Evolutionary conservation across 345 rosid species (phyloP), one percentile per base, ranked within the genome.

Genomic region (Eutrema japonicum): DNA sequence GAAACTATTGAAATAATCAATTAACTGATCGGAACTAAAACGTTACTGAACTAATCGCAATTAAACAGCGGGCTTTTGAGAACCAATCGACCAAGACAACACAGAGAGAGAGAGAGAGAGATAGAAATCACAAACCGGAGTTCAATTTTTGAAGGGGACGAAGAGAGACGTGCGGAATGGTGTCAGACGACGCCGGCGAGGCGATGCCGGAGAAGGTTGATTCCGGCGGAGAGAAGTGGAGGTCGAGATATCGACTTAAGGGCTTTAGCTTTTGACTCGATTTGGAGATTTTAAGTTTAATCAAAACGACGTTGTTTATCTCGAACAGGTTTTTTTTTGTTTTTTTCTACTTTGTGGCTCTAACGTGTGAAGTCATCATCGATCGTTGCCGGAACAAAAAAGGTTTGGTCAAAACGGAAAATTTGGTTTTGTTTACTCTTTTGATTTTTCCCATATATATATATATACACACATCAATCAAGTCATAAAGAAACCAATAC

Each of bases 401-500:
- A 3, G 32, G 2, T 30, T 30, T 45, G 18, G 48, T 14, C 8
- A 5, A 45, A 45, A 45, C n/a, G 18, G n/a, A 50, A 52, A 52
- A 52, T 30, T 29, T 30, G 6, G 3, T 6, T 10, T 30, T 35
- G 5, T 35, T 29, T 29, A 26, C 6, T 53, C 6, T 6, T 11
- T n/a, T 30, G 26, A 22, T 22, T 13, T 36, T 30, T 53, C 30
- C 9, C 58, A 12, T 2, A 8, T 42, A 27, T 5, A 30, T 5
- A 30, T 58, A 58, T 51, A 59, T 40, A 74, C 69, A 75, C 78
- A 60, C 70, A 52, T 75, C 74, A 75, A 68, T 50, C 62, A 61
- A 32, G 22, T 74, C 47, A 50, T 6, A 60, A 5, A 11, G 18
- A 52, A 14, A 68, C 6, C 56, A 53, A 68, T 35, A 29, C 46